Conservation (phyloP, 768 basidiomycete species). For the Panellus pusillus region DNA sequence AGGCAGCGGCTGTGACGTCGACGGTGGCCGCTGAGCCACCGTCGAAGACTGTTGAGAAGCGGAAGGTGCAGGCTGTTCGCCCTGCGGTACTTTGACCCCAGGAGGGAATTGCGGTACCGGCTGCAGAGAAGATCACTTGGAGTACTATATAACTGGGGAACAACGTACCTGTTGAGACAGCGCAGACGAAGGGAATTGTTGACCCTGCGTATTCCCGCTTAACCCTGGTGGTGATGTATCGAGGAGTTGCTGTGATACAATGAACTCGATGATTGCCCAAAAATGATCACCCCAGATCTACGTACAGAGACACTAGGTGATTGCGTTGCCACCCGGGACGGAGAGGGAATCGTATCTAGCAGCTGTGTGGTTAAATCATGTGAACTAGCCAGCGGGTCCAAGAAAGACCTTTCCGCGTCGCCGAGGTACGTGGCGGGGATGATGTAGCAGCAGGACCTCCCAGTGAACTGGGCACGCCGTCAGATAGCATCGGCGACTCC, state of each 20-base stretch:
- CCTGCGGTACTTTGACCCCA: constrained; percentile 59
- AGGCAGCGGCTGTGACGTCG: constrained; percentile 48
- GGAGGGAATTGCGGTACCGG: constrained; percentile 59
- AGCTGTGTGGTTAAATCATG: constrained; percentile 25
- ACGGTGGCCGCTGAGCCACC: constrained; percentile 54
- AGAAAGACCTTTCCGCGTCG: constrained; percentile 47
- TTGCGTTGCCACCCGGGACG: constrained; percentile 41
- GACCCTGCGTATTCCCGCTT: constrained; percentile 32
- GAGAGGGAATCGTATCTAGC: constrained; percentile 46
- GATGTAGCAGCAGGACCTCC: constrained; percentile 54
- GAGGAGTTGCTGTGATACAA: constrained; percentile 35
- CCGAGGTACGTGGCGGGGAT: constrained; percentile 52
- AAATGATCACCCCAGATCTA: constrained; percentile 13
- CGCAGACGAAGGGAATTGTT: constrained; percentile 38
- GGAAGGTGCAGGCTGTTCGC: constrained; percentile 38
- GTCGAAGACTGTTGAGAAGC: constrained; percentile 33
- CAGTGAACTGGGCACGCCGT: constrained; percentile 48
- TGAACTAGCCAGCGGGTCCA: constrained; percentile 16
- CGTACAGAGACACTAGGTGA: constrained; percentile 46
- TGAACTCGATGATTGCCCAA: constrained; percentile 2
- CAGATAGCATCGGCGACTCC: constrained; percentile 73
- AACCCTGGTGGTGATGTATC: constrained; percentile 31
- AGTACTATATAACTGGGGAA: constrained; percentile 24
- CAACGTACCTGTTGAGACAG: constrained; percentile 46
- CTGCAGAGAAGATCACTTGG: constrained; percentile 29